A percentile compares a stretch with the other conserved stretches of the same genome.
phyloP scores from a whole-genome alignment of 148 eudicot species.

The Spergularia bocconei region DNA sequence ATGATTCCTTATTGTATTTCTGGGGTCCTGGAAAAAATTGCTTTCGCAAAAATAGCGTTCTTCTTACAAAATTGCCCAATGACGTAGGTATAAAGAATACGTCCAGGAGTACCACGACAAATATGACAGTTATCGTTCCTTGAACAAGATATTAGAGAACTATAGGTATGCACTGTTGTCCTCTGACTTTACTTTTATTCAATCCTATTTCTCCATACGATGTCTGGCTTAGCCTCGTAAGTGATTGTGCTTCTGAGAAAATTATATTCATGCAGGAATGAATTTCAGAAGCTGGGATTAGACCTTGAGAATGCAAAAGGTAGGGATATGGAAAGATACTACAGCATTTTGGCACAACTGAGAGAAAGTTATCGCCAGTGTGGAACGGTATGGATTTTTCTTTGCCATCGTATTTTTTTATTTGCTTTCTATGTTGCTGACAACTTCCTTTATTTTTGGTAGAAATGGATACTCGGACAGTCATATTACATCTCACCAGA shows the following conservation, averaged over 20 bases:
- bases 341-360: conserved; percentile 52
- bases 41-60: neutral
- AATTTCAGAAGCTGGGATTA: conserved; percentile 63
- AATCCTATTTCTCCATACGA: neutral
- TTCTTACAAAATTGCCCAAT: neutral
- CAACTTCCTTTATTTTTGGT: neutral
- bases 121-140: conserved; percentile 65
- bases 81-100: conserved; percentile 72
- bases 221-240: neutral
- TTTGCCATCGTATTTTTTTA: conserved; percentile 1
- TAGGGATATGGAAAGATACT: conserved; percentile 59
- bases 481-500: neutral
- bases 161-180: conserved; percentile 46
- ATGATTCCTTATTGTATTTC: conserved; percentile 3
- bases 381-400: conserved; percentile 60
- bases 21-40: neutral
- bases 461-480: neutral
- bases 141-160: conserved; percentile 70
- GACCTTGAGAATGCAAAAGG: conserved; percentile 79
- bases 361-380: conserved; percentile 74
- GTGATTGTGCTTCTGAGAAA: neutral
- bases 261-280: conserved; percentile 43
- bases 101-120: conserved; percentile 85
- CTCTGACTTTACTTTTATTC: neutral
- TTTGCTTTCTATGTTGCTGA: neutral